Evolutionary conservation across 2,329 filamentous ascomycete species (phyloP), one percentile per base, ranked within the genome.

Genomic region (Phialemonium atrogriseum): DNA sequence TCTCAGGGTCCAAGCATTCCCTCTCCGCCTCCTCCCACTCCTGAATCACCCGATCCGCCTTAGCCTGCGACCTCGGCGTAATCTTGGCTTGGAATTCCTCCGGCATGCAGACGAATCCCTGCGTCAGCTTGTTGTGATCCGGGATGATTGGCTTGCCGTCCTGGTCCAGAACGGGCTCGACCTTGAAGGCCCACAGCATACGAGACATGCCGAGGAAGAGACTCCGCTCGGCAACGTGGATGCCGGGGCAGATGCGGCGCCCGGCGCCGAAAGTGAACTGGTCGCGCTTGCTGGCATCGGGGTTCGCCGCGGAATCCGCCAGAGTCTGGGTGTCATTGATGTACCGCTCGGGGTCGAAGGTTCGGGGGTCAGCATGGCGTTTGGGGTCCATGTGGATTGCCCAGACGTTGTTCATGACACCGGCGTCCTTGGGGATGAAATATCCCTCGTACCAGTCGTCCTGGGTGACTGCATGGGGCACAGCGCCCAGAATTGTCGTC

Each of bases 191-290:
- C 62, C 66, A 70, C 20, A 68, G 43, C 13, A 70, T 49, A 4
- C 63, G 53, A 4, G 64, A 54, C 20, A 68, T 59, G 8, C 46
- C 55, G 9, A 70, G 48, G 37, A 64, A 67, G 11, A 71, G 36
- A 10, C 54, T 59, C 4, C 60, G 56, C 30, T 67, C 62, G 0
- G 67, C 68, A 1, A 77, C 52, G 25, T 73, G 66, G 21, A 70
- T 65, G 0, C 72, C 74, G 3, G 65, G 71, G 44, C 73, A 79
- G 20, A 75, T 60, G 11, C 73, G 56, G 4, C 70, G 55, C 1
- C 72, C 71, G 17, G 63, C 64, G 12, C 72, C 71, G 33, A 71
- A 77, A 0, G 55, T 59, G 44, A 68, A 73, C 5, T 67, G 61
- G 28, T 72, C 69, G 7, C 67, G 56, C 38, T 68, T 55, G 2